phyloP scores from a whole-genome alignment of 2,329 filamentous ascomycete genomes.

The Corynespora cassiicola region DNA sequence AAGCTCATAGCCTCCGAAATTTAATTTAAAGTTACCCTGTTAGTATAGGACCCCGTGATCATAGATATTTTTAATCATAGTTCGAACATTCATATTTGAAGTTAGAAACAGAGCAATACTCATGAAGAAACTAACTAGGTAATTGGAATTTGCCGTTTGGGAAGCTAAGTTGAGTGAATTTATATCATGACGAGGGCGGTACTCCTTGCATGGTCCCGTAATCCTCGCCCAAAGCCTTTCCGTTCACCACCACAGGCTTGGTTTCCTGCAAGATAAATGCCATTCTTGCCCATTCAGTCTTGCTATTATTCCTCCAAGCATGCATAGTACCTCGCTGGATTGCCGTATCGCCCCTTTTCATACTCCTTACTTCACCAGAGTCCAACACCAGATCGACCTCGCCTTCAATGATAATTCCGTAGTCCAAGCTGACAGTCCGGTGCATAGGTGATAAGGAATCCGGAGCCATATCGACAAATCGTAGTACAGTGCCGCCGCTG shows the following conservation, averaged over 20 bases:
- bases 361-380: slow-evolving; percentile 39
- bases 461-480: slow-evolving; percentile 44
- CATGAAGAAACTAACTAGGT: neutral
- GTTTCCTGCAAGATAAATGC: slow-evolving; percentile 39
- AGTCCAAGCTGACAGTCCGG: slow-evolving; percentile 46
- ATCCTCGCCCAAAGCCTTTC: slow-evolving; percentile 34
- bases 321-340: slow-evolving; percentile 49
- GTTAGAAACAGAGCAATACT: too few species aligned
- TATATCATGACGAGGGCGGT: slow-evolving; percentile 32
- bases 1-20: too few species aligned
- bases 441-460: slow-evolving; percentile 43
- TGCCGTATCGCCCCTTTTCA: slow-evolving; percentile 43
- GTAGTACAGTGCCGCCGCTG: slow-evolving; percentile 53
- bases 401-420: slow-evolving; percentile 47
- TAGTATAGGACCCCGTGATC: too few species aligned
- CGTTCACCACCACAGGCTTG: slow-evolving; percentile 30
- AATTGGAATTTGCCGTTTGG: neutral
- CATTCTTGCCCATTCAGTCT: slow-evolving; percentile 36
- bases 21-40: too few species aligned
- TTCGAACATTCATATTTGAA: too few species aligned
- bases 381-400: slow-evolving; percentile 45
- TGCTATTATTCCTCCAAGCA: slow-evolving; percentile 41
- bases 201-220: slow-evolving; percentile 39
- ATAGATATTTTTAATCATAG: too few species aligned
- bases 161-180: too few species aligned